Percentiles rank a stretch among this genome's conserved stretches.
Conservation (phyloP, 768 basidiomycete species). For the Boletus eberwhitei region DNA sequence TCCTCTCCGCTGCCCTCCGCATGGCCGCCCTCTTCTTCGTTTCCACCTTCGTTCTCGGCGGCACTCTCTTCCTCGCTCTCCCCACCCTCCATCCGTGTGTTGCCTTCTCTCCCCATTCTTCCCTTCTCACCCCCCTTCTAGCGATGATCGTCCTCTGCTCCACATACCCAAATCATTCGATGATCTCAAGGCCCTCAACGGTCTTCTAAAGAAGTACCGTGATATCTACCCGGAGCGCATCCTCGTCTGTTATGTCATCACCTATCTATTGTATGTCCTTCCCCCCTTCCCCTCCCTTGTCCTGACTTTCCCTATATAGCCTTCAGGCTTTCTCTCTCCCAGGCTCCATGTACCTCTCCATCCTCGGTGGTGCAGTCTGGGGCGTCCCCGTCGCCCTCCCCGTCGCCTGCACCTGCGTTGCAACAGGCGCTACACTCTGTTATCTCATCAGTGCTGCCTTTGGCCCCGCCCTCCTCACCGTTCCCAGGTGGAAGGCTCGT, state of each 20-base stretch:
- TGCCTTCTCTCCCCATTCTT: background rate
- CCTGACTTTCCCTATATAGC: constrained; percentile 40
- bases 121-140: constrained; percentile 30
- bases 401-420: constrained; percentile 90
- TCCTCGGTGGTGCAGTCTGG: constrained; percentile 95
- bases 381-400: constrained; percentile 83
- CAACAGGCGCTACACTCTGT: constrained; percentile 86
- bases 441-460: constrained; percentile 90
- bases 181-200: constrained; percentile 82
- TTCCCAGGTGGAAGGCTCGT: constrained; percentile 80
- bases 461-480: constrained; percentile 84
- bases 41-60: constrained; percentile 67
- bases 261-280: constrained; percentile 83
- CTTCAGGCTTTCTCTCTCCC: constrained; percentile 96
- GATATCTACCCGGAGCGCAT: constrained; percentile 84
- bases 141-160: constrained; percentile 71
- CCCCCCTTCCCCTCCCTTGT: background rate
- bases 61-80: constrained; percentile 75
- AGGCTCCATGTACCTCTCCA: constrained; percentile 97
- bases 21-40: constrained; percentile 75
- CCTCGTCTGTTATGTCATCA: constrained; percentile 80
- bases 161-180: constrained; percentile 86
- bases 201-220: constrained; percentile 86
- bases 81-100: constrained; percentile 78
- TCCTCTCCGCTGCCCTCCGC: constrained; percentile 80